phyloP scores from a whole-genome alignment of 441 rosid species.

The Metrosideros polymorpha region DNA sequence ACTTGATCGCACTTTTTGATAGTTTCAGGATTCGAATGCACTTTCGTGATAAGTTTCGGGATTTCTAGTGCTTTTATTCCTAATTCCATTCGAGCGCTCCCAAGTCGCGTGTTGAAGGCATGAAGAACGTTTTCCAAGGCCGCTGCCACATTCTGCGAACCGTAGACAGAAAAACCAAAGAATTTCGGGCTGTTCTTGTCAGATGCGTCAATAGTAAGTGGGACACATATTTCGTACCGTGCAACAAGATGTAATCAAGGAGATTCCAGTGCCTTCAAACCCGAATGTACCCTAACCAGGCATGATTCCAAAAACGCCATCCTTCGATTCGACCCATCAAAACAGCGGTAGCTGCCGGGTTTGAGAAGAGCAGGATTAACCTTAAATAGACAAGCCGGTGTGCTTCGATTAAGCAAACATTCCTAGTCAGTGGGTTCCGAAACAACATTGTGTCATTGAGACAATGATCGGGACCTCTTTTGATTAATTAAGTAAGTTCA shows the following conservation, averaged over 20 bases:
- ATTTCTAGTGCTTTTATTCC: too few species aligned
- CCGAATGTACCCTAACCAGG: background rate
- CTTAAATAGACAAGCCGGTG: background rate
- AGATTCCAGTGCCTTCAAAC: background rate
- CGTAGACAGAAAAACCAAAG: too few species aligned
- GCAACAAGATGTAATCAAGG: background rate
- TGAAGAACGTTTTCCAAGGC: background rate
- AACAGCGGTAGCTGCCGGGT: background rate
- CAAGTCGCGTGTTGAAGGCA: background rate
- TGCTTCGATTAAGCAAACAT: background rate
- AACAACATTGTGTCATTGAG: background rate
- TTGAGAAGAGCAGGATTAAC: background rate
- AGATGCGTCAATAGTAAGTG: too few species aligned
- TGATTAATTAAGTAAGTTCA: background rate
- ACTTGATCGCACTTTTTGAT: too few species aligned
- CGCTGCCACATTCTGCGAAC: background rate
- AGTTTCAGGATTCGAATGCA: too few species aligned
- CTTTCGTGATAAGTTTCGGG: too few species aligned
- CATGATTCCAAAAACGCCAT: background rate
- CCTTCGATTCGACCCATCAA: background rate
- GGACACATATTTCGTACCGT: background rate
- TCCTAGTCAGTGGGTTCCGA: background rate
- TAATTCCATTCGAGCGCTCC: background rate
- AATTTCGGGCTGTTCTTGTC: too few species aligned
- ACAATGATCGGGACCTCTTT: background rate